These are phyloP conservation scores for Xenoacremonium recifei DNA, from an alignment of 2,329 filamentous ascomycete species.

Conservation along the genomic window DNA sequence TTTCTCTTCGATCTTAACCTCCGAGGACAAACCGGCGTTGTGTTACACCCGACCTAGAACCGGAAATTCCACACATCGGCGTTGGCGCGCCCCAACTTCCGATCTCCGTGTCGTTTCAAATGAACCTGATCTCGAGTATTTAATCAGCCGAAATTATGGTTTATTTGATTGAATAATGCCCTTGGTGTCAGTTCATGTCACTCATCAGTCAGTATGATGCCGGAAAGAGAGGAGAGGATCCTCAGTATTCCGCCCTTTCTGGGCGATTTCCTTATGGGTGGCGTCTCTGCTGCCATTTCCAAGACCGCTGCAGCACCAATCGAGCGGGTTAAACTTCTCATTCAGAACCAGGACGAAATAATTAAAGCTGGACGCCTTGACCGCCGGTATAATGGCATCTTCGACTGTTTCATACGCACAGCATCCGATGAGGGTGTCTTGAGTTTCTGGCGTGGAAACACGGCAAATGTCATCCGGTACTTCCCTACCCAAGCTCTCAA, in stretches of 20 bases:
- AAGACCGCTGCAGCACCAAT: conserved; percentile 99
- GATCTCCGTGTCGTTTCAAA: no score
- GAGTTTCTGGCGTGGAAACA: conserved; percentile 99
- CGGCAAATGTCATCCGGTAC: conserved; percentile 99
- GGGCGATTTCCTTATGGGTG: conserved; percentile 72
- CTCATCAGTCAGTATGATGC: no score
- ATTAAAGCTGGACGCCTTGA: conserved; percentile 97
- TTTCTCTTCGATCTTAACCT: no score
- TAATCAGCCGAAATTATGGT: no score
- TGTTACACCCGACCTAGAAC: no score
- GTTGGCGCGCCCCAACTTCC: no score
- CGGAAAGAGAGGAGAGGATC: no score
- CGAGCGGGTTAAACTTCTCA: conserved; percentile 99
- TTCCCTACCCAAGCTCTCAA: conserved; percentile 99
- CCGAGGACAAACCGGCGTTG: no score
- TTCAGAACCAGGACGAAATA: conserved; percentile 99
- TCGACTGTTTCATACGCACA: conserved; percentile 94
- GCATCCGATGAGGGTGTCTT: conserved; percentile 87
- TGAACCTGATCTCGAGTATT: no score
- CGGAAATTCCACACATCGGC: no score
- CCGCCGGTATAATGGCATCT: conserved; percentile 92
- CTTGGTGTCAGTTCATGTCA: no score
- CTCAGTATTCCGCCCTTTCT: conserved; percentile 48
- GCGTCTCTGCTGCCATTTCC: conserved; percentile 99
- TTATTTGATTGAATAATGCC: no score